Percentiles rank a stretch among this genome's conserved stretches.
phyloP scores from a whole-genome alignment of 352 stramenopile species.

The Ochromonadaceae sp. region DNA sequence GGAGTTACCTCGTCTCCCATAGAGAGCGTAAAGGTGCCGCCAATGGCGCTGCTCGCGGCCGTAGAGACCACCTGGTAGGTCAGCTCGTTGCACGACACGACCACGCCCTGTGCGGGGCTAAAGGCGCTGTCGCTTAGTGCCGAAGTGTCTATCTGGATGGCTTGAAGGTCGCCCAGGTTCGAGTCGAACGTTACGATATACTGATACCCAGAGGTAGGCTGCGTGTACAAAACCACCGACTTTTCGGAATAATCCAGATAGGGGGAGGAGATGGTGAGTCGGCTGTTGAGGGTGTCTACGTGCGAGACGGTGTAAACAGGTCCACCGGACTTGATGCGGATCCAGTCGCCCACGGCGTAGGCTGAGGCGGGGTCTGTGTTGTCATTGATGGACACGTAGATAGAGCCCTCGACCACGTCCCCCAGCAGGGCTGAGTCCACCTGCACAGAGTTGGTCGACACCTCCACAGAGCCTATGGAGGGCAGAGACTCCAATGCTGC shows the following conservation, averaged over 20 bases:
- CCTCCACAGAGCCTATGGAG: conserved; percentile 56
- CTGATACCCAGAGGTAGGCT: conserved; percentile 43
- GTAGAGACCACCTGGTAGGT: conserved; percentile 52
- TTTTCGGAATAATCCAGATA: conserved; percentile 47
- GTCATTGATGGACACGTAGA: conserved; percentile 19
- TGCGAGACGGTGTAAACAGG: conserved; percentile 55
- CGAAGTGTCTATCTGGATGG: conserved; percentile 39
- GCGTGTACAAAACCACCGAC: conserved; percentile 56
- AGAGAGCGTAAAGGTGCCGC: conserved; percentile 59
- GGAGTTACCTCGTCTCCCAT: conserved; percentile 50
- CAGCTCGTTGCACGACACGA: conserved; percentile 63
- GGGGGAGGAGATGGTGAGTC: conserved; percentile 61
- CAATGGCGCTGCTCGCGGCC: conserved; percentile 38
- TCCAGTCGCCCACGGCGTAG: conserved; percentile 71
- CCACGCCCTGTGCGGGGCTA: conserved; percentile 28
- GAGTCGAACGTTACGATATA: conserved; percentile 74
- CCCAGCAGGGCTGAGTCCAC: conserved; percentile 18
- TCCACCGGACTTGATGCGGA: conserved; percentile 59
- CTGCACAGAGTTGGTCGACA: conserved; percentile 66
- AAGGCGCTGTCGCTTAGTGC: conserved; percentile 34
- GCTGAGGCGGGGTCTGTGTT: conserved; percentile 39
- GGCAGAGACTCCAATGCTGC: conserved; percentile 56
- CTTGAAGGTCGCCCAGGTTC: conserved; percentile 47
- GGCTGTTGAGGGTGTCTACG: conserved; percentile 39
- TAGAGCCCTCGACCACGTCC: conserved; percentile 21